Conservation (phyloP, 495 filamentous ascomycete species). For the Alectoria sarmentosa region DNA sequence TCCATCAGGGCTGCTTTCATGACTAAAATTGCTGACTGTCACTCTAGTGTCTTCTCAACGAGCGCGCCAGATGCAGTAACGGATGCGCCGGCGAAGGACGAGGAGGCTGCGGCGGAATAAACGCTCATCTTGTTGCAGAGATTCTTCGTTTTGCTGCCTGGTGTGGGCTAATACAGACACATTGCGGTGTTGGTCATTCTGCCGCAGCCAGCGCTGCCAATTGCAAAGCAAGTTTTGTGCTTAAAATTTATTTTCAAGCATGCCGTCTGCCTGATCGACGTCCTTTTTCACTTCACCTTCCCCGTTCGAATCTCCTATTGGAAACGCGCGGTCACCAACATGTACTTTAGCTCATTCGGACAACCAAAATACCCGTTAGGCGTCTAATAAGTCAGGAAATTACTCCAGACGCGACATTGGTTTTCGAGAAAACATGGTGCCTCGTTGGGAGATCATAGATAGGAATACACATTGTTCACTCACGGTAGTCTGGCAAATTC, state of each 20-base stretch:
- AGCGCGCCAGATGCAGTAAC: slow-evolving; percentile 5
- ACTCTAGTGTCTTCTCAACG: slow-evolving; percentile 21
- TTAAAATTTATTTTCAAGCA: neutral
- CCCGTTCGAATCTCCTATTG: neutral
- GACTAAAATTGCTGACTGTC: neutral
- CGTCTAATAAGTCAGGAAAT: neutral
- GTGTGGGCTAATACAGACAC: neutral
- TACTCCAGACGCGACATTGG: neutral
- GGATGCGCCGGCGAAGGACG: slow-evolving; percentile 7
- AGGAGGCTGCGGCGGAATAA: neutral
- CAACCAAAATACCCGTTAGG: neutral
- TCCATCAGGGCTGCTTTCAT: too few species aligned
- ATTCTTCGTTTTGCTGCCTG: neutral
- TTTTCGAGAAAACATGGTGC: neutral
- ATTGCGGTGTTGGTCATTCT: neutral
- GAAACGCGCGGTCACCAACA: neutral
- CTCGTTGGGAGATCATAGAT: neutral
- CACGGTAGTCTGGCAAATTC: neutral
- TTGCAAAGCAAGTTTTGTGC: neutral
- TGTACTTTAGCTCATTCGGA: neutral
- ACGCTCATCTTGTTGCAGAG: neutral
- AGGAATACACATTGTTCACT: neutral
- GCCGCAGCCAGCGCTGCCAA: neutral
- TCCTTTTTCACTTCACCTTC: neutral
- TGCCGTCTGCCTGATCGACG: neutral